Conservation (phyloP, 2,329 filamentous ascomycete genomes). For the Penicillium sp. region DNA sequence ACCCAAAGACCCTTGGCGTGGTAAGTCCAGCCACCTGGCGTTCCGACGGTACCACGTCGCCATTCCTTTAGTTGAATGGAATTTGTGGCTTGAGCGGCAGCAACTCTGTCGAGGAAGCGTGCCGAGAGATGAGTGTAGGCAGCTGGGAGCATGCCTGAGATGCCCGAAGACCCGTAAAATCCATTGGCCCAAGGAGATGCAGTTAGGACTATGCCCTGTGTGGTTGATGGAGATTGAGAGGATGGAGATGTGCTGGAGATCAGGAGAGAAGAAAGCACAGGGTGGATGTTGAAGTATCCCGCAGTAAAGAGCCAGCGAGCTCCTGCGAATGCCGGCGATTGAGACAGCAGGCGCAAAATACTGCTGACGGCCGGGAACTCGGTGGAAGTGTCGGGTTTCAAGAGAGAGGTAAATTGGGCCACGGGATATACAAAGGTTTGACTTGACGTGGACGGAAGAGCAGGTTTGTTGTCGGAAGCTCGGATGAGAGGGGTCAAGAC, state of each 20-base stretch:
- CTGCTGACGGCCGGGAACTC: conserved; percentile 81
- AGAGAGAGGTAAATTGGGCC: conserved; percentile 83
- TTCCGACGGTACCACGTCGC: conserved; percentile 78
- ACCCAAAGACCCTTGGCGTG: conserved; percentile 97
- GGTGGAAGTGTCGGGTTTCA: conserved; percentile 79
- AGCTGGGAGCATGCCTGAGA: conserved; percentile 86
- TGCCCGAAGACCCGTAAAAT: conserved; percentile 85
- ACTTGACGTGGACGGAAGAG: conserved; percentile 41
- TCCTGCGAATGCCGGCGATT: conserved; percentile 62
- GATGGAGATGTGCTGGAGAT: conserved; percentile 66
- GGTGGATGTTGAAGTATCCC: conserved; percentile 97
- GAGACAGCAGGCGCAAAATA: conserved; percentile 71
- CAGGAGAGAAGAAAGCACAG: conserved; percentile 77
- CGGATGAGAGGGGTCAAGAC: conserved; percentile 70
- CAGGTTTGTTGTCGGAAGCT: conserved; percentile 43
- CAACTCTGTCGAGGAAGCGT: conserved; percentile 72
- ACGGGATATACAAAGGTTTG: conserved; percentile 84
- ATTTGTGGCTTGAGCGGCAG: conserved; percentile 55
- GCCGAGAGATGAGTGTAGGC: conserved; percentile 89
- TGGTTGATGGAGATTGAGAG: conserved; percentile 35
- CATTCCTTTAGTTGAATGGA: conserved; percentile 82
- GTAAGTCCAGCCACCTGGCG: conserved; percentile 91
- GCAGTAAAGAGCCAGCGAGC: conserved; percentile 95
- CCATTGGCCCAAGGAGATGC: conserved; percentile 93
- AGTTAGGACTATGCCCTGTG: conserved; percentile 80